Conservation (phyloP, 352 stramenopile genomes). For the Pythium pectinolyticum region DNA sequence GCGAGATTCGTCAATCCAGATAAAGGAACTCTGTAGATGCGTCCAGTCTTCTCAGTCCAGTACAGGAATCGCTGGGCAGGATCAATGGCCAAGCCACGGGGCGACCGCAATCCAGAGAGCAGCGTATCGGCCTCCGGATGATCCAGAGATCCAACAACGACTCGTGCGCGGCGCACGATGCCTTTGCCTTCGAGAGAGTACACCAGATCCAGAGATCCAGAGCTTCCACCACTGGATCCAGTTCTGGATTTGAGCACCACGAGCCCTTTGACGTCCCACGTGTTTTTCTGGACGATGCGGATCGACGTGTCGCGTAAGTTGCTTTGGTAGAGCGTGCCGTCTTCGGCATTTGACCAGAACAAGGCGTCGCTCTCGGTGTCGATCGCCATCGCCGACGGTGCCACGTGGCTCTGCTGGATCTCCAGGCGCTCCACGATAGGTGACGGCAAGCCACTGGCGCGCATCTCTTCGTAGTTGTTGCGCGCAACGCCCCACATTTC, state of each 20-base stretch:
- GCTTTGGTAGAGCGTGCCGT: constrained; percentile 66
- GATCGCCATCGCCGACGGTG: constrained; percentile 51
- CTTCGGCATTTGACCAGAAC: constrained; percentile 72
- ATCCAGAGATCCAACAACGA: not conserved
- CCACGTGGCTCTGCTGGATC: constrained; percentile 34
- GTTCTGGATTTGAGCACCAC: too few relatives aligned
- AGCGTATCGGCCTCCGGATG: constrained; percentile 15
- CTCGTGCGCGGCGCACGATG: constrained; percentile 33
- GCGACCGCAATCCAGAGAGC: constrained; percentile 43
- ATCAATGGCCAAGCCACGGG: constrained; percentile 53
- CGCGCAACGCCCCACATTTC: constrained; percentile 44
- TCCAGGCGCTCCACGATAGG: constrained; percentile 56
- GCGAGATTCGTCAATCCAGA: not conserved
- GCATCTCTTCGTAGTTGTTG: constrained; percentile 54
- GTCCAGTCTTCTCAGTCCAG: constrained; percentile 74
- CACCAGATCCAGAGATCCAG: constrained; percentile 33
- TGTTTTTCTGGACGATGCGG: constrained; percentile 37
- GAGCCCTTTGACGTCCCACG: constrained; percentile 60
- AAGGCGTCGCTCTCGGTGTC: constrained; percentile 38
- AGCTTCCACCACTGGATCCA: too few relatives aligned
- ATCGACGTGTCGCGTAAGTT: constrained; percentile 45
- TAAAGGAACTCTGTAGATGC: constrained; percentile 39
- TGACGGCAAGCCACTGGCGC: constrained; percentile 39
- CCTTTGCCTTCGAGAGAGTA: constrained; percentile 66
- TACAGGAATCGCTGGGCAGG: constrained; percentile 38